Conservation (phyloP, 306 rosid genomes). For the Rosa chinensis region DNA sequence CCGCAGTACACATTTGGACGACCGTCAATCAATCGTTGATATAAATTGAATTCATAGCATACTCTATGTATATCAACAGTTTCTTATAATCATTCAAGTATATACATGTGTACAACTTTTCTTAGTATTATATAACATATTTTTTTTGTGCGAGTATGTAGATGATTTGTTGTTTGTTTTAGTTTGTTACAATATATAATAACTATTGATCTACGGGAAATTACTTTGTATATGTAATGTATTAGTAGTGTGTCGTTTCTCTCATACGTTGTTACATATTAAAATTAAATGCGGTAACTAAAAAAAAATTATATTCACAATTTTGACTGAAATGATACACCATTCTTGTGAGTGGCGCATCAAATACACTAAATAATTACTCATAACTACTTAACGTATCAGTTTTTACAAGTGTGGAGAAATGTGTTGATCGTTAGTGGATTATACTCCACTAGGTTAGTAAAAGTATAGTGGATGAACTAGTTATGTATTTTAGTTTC, state of each 20-base stretch:
- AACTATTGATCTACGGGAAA: not conserved
- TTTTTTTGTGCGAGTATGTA: not conserved
- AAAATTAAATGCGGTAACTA: too few species aligned
- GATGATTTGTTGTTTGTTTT: not conserved
- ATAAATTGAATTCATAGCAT: not conserved
- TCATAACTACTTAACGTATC: not conserved
- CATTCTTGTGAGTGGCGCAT: not conserved
- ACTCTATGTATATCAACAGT: not conserved
- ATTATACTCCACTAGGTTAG: not conserved
- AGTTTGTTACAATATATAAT: not conserved
- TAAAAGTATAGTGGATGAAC: not conserved
- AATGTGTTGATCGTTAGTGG: not conserved
- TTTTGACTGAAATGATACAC: too few species aligned
- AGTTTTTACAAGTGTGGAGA: not conserved
- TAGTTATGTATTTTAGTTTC: not conserved
- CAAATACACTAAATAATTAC: not conserved
- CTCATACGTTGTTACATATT: too few species aligned
- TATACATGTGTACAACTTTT: not conserved
- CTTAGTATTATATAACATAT: not conserved
- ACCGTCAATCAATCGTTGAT: not conserved
- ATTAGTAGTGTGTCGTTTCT: too few species aligned
- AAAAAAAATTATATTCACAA: not conserved
- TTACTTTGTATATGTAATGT: too few species aligned
- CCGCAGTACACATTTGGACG: not conserved
- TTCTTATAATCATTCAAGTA: not conserved